Evolutionary conservation across 805 yeast genomes (phyloP).

Genomic region (Wickerhamiella cacticola): DNA sequence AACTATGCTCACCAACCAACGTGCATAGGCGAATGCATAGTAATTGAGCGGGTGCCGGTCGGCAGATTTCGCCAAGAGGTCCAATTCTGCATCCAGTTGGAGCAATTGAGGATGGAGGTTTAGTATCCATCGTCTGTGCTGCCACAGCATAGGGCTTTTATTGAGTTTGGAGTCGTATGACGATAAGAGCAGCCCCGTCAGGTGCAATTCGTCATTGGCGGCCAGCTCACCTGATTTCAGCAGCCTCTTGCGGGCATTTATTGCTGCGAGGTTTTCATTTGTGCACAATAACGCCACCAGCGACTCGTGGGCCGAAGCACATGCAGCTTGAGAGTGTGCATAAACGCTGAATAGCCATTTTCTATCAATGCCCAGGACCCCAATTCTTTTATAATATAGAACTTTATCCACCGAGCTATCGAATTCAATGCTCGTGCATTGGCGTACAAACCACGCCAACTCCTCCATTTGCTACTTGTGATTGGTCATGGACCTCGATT

Average conservation of each 20-base stretch:
- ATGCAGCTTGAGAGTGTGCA: conserved; percentile 10
- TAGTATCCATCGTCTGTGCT: conserved; percentile 29
- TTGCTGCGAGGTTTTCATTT: conserved; percentile 25
- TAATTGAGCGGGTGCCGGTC: conserved; percentile 37
- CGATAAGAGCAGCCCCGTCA: conserved; percentile 23
- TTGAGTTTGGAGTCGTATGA: conserved; percentile 29
- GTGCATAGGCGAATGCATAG: conserved; percentile 37
- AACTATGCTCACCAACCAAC: conserved; percentile 23
- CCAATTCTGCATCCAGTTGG: conserved; percentile 21
- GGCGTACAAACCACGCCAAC: conserved; percentile 4
- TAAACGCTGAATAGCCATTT: conserved; percentile 17
- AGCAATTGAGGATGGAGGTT: conserved; percentile 1
- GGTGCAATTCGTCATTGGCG: conserved; percentile 21
- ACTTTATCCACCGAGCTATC: conserved; percentile 15
- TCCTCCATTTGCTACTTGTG: conserved; percentile 15
- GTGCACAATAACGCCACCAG: conserved; percentile 25
- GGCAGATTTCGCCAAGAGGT: conserved; percentile 29
- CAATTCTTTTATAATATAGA: conserved; percentile 11
- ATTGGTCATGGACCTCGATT: conserved; percentile 12
- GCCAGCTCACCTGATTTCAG: conserved; percentile 11
- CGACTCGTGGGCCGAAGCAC: conserved; percentile 6
- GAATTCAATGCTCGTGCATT: conserved; percentile 1
- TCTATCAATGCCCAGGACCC: conserved; percentile 23
- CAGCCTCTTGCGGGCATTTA: conserved; percentile 24
- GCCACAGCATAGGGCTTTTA: conserved; percentile 33